Conservation (phyloP, 768 basidiomycete species). For the Pholiota microspora region DNA sequence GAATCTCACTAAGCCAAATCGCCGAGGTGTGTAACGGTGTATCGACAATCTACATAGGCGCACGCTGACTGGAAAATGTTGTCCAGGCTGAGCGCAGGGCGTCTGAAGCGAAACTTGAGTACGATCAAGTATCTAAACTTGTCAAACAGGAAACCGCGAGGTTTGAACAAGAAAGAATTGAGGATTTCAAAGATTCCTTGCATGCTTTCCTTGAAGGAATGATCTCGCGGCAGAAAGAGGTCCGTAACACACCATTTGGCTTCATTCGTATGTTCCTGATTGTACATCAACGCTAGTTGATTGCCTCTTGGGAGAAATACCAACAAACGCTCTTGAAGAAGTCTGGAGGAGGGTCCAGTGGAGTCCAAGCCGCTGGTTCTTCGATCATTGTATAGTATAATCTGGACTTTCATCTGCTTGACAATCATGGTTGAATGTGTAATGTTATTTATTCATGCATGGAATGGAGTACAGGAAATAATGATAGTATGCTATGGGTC, state of each 20-base stretch:
- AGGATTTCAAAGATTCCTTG: conserved; percentile 86
- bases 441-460: conserved; percentile 17
- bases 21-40: conserved; percentile 58
- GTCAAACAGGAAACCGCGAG: conserved; percentile 87
- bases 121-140: conserved; percentile 82
- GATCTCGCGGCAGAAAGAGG: conserved; percentile 82
- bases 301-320: conserved; percentile 78
- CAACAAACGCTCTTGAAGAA: conserved; percentile 68
- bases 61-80: neutral
- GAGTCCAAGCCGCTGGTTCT: conserved; percentile 6
- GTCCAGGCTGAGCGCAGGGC: conserved; percentile 80
- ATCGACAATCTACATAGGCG: neutral
- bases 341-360: conserved; percentile 23
- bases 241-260: conserved; percentile 25
- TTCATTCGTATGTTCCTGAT: neutral
- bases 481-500: conserved; percentile 9
- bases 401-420: neutral
- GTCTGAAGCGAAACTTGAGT: conserved; percentile 83
- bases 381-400: neutral
- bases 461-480: conserved; percentile 12
- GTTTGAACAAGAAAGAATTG: conserved; percentile 91
- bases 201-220: conserved; percentile 86
- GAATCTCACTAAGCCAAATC: conserved; percentile 74
- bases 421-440: neutral
- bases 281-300: conserved; percentile 45